Conservation (phyloP, 805 yeast genomes). For the Candida krabiensis region DNA sequence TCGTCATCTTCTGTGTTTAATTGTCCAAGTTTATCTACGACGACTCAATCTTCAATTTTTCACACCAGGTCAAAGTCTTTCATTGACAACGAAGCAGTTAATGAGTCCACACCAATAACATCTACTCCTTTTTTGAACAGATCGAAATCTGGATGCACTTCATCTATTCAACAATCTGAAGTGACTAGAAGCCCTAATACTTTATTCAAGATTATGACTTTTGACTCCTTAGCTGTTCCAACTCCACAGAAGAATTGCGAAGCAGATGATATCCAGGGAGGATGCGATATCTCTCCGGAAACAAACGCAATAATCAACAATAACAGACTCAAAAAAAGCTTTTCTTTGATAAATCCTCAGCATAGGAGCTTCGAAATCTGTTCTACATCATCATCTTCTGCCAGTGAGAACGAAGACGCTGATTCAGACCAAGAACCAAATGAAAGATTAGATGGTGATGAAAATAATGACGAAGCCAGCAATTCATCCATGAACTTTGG, state of each 20-base stretch:
- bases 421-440: slow-evolving; percentile 8
- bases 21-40: slow-evolving; percentile 1
- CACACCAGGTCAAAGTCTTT: slow-evolving; percentile 18
- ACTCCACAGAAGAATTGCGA: slow-evolving; percentile 5
- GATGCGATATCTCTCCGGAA: slow-evolving; percentile 19
- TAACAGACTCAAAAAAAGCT: slow-evolving; percentile 23
- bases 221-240: slow-evolving; percentile 15
- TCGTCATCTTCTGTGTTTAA: slow-evolving; percentile 16
- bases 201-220: slow-evolving; percentile 10
- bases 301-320: slow-evolving; percentile 20
- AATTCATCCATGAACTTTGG: slow-evolving; percentile 29
- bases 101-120: not conserved
- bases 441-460: slow-evolving; percentile 10
- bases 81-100: slow-evolving; percentile 1
- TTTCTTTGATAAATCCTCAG: slow-evolving; percentile 23
- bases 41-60: slow-evolving; percentile 8
- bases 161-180: slow-evolving; percentile 4
- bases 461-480: slow-evolving; percentile 10
- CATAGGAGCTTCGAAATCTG: slow-evolving; percentile 17
- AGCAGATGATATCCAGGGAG: not conserved
- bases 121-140: not conserved
- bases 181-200: slow-evolving; percentile 11
- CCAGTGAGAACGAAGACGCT: slow-evolving; percentile 20
- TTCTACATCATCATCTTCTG: slow-evolving; percentile 16
- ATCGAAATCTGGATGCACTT: slow-evolving; percentile 1